These are phyloP conservation scores for Tausonia pullulans DNA, from an alignment of 1,284 basidiomycete genomes.

Conservation along the genomic window DNA sequence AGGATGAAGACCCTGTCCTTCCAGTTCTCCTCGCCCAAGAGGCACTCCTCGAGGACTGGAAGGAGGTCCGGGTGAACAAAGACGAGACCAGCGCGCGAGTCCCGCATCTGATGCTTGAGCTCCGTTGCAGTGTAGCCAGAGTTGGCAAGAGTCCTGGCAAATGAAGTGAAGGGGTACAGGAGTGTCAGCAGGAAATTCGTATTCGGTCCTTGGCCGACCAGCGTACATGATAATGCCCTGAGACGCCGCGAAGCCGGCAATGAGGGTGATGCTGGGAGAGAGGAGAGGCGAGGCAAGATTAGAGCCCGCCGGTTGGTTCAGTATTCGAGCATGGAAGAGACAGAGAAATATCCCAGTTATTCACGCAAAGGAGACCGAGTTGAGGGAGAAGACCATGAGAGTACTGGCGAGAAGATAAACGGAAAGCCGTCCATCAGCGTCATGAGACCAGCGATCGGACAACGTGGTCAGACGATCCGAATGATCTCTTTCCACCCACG, in stretches of 20 bases:
- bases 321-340: no score
- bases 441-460: conserved; percentile 22
- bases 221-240: no score
- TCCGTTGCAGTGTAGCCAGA: conserved; percentile 31
- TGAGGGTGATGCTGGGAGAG: neutral
- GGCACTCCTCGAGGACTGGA: conserved; percentile 26
- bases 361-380: neutral
- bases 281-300: neutral
- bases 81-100: conserved; percentile 44
- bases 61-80: conserved; percentile 42
- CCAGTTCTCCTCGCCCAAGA: neutral
- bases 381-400: neutral
- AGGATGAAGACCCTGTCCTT: neutral
- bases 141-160: neutral
- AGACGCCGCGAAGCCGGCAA: no score
- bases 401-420: conserved; percentile 7
- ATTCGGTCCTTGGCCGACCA: no score
- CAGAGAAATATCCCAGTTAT: no score
- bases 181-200: no score
- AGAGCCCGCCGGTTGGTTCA: neutral
- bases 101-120: conserved; percentile 19
- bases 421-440: neutral
- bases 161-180: no score
- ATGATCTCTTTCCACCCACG: no score
- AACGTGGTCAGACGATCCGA: no score